Base-by-base conservation (phyloP, 495 filamentous ascomycete species). In the Talaromyces thailandensis region DNA sequence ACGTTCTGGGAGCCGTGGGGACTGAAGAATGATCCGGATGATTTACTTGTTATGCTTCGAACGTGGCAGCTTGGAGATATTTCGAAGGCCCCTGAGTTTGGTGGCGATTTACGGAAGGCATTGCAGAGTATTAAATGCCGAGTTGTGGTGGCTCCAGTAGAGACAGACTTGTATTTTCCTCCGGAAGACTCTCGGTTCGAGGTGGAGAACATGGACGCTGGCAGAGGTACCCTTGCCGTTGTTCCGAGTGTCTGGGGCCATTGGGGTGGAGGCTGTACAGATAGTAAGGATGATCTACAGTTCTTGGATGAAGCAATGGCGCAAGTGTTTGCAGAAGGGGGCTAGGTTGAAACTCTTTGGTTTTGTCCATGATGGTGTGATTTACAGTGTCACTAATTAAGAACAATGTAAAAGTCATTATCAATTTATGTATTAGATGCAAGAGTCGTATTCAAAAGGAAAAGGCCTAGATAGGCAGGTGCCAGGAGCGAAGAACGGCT, bases 131-230 rank as follows among this genome's bases (percentile, higher is more conserved):
- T 89, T 66, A 86, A 86, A 68, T 86, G 86, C 6, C 88, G 86
- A 64, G 82, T 81, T 0, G 70, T 90, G 26, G 84, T 90, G 8
- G 66, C 90, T 7, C 87, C 88, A 1, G 69, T 73, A 6, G 81
- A 88, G 68, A 89, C 86, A 0, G 88, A 91, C 68, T 73, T 90
- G 5, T 91, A 91, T 67, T 91, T 91, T 69, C 86, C 88, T 76
- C 84, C 86, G 1, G 86, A 89, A 65, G 86, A 90, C 60, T 88
- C 86, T 0, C 81, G 85, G 63, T 84, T 84, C 66, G 87, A 90
- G 65, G 85, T 89, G 35, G 73, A 73, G 45, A 82, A 80, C 60
- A 89, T 89, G 86, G 75, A 70, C 32, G 74, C 80, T 1, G 85
- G 84, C 0, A 69, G 88, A 61, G 87, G 87, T 9, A 76, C 80